A percentile compares a stretch with the other conserved stretches of the same genome.
These are phyloP conservation scores for Spiraea crenata DNA, from an alignment of 331 rosid genomes.

Conservation along the genomic window DNA sequence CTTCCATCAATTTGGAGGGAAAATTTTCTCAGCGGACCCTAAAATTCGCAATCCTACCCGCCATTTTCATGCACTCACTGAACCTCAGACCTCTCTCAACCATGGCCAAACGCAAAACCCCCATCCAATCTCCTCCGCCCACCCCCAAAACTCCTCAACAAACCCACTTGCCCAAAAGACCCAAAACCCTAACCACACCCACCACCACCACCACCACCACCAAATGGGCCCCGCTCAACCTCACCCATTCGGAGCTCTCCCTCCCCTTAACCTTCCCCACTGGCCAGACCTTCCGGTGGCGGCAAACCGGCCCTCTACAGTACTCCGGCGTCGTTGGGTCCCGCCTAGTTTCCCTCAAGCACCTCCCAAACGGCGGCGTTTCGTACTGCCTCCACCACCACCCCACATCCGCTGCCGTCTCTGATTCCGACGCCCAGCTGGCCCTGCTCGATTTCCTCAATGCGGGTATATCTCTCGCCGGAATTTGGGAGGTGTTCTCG, in stretches of 20 bases:
- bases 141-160: constrained; percentile 56
- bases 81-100: constrained; percentile 21
- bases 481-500: constrained; percentile 65
- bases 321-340: constrained; percentile 73
- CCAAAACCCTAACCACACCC: constrained; percentile 23
- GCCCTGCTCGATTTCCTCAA: constrained; percentile 72
- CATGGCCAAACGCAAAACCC: constrained; percentile 47
- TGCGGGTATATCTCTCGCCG: constrained; percentile 54
- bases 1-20: constrained; percentile 4
- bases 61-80: constrained; percentile 32
- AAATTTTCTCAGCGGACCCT: background rate
- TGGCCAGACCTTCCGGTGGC: constrained; percentile 39
- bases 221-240: constrained; percentile 32
- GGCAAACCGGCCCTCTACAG: constrained; percentile 56
- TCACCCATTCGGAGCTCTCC: constrained; percentile 59
- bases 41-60: constrained; percentile 7
- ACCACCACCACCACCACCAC: constrained; percentile 1
- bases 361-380: constrained; percentile 61
- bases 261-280: constrained; percentile 65
- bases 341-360: constrained; percentile 72
- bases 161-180: constrained; percentile 30
- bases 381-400: constrained; percentile 54
- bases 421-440: constrained; percentile 27
- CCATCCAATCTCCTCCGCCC: constrained; percentile 30
- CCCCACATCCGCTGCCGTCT: background rate